These are phyloP conservation scores for Fusarium coffeatum DNA, from an alignment of 2,329 filamentous ascomycete genomes.

Conservation along the genomic window DNA sequence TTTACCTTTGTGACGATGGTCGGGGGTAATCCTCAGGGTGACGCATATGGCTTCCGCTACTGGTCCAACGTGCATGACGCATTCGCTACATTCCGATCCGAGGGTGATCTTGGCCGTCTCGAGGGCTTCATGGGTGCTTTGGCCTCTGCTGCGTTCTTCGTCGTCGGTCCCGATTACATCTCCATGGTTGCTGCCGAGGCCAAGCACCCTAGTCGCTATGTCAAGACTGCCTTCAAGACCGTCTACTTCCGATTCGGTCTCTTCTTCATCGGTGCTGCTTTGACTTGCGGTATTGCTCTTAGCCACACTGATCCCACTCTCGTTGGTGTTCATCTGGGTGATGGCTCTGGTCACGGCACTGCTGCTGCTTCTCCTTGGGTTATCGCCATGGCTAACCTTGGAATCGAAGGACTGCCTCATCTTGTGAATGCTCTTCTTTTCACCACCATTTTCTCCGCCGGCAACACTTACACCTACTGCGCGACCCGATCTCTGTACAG, in stretches of 20 bases:
- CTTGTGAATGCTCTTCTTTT: conserved; percentile 63
- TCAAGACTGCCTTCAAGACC: conserved; percentile 78
- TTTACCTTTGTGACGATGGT: conserved; percentile 42
- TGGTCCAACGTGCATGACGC: conserved; percentile 32
- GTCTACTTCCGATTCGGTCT: conserved; percentile 78
- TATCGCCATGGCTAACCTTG: conserved; percentile 38
- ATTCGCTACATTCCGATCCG: conserved; percentile 22
- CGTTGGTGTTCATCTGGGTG: conserved; percentile 9
- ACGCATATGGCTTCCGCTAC: conserved; percentile 38
- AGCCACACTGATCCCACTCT: conserved; percentile 22
- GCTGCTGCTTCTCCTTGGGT: conserved; percentile 39
- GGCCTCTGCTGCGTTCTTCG: conserved; percentile 30
- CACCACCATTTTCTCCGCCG: conserved; percentile 58
- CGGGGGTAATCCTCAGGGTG: conserved; percentile 32
- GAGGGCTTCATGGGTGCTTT: conserved; percentile 37
- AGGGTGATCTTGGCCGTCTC: conserved; percentile 32
- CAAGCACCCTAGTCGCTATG: conserved; percentile 64
- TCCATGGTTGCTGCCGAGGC: conserved; percentile 39
- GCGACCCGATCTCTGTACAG: conserved; percentile 68
- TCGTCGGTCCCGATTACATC: conserved; percentile 41
- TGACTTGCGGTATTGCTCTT: conserved; percentile 33
- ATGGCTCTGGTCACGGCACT: neutral
- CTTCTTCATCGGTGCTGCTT: conserved; percentile 73
- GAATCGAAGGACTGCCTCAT: conserved; percentile 59
- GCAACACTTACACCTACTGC: conserved; percentile 49